Conservation (phyloP, 805 yeast genomes). For the Candida arabinofermentans region DNA sequence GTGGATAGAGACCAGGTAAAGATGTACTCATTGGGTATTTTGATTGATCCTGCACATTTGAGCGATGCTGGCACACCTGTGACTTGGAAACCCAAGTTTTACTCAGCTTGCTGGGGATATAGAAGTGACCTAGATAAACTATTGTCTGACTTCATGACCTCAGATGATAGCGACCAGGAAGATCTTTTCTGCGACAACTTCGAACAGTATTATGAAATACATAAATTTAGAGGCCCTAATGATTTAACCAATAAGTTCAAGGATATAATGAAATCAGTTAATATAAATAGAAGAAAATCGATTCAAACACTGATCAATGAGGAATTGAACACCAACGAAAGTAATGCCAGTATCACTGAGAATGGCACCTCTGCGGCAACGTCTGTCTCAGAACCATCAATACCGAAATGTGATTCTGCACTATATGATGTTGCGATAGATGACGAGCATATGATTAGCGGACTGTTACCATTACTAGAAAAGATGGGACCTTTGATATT, state of each 20-base stretch:
- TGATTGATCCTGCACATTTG: slow-evolving; percentile 41
- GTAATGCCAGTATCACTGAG: slow-evolving; percentile 7
- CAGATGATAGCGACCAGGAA: slow-evolving; percentile 15
- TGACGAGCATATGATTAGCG: slow-evolving; percentile 41
- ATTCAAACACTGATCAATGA: slow-evolving; percentile 18
- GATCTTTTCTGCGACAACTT: slow-evolving; percentile 14
- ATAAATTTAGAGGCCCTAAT: slow-evolving; percentile 30
- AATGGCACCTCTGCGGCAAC: slow-evolving; percentile 17
- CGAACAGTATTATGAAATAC: slow-evolving; percentile 27
- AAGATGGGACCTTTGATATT: slow-evolving; percentile 63
- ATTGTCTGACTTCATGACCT: slow-evolving; percentile 27
- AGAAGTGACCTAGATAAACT: slow-evolving; percentile 31
- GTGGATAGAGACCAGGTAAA: slow-evolving; percentile 42
- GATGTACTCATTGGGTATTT: slow-evolving; percentile 63
- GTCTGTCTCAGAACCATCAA: slow-evolving; percentile 13
- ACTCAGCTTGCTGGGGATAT: slow-evolving; percentile 42
- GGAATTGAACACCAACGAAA: slow-evolving; percentile 12
- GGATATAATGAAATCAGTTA: slow-evolving; percentile 20
- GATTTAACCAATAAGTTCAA: slow-evolving; percentile 20
- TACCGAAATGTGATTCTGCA: slow-evolving; percentile 3
- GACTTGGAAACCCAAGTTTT: slow-evolving; percentile 40
- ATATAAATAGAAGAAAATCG: slow-evolving; percentile 18
- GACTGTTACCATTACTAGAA: slow-evolving; percentile 43
- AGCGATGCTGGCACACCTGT: slow-evolving; percentile 5
- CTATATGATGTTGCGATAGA: slow-evolving; percentile 13